phyloP scores from a whole-genome alignment of 805 yeast genomes.

The Kodamaea leandrae region DNA sequence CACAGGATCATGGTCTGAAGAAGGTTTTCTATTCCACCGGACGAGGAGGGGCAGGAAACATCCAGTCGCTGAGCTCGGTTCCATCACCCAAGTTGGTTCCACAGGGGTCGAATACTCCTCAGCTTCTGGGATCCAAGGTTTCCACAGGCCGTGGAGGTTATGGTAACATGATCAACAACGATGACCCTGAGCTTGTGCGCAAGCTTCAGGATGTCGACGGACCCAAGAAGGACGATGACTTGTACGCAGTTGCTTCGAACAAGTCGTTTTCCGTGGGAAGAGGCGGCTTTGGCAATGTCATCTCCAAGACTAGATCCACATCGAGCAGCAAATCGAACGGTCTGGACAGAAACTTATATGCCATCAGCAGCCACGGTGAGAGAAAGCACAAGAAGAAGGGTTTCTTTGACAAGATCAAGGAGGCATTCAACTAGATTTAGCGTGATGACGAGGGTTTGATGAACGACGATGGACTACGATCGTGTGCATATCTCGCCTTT shows the following conservation, averaged over 20 bases:
- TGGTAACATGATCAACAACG: conserved; percentile 69
- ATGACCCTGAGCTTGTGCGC: conserved; percentile 56
- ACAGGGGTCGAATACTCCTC: conserved; percentile 63
- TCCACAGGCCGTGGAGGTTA: conserved; percentile 80
- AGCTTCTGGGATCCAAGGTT: conserved; percentile 50
- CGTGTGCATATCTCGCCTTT: not conserved
- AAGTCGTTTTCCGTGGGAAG: conserved; percentile 54
- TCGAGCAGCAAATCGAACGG: conserved; percentile 18
- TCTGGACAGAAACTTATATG: conserved; percentile 23
- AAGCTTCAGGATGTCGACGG: conserved; percentile 65
- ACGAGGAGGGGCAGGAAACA: conserved; percentile 78
- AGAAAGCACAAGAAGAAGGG: conserved; percentile 24
- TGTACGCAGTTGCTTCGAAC: conserved; percentile 44
- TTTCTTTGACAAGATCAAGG: conserved; percentile 47
- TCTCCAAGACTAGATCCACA: conserved; percentile 31
- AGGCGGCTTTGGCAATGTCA: conserved; percentile 65
- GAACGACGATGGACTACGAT: conserved; percentile 1
- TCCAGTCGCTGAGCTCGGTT: conserved; percentile 36
- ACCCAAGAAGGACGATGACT: conserved; percentile 27
- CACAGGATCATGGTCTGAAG: conserved; percentile 13
- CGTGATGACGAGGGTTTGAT: not conserved
- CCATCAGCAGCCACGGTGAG: conserved; percentile 37
- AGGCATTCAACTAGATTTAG: conserved; percentile 27
- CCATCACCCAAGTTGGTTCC: conserved; percentile 57
- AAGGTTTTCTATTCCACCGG: conserved; percentile 59